phyloP scores from a whole-genome alignment of 345 rosid species.

The Passiflora organensis region DNA sequence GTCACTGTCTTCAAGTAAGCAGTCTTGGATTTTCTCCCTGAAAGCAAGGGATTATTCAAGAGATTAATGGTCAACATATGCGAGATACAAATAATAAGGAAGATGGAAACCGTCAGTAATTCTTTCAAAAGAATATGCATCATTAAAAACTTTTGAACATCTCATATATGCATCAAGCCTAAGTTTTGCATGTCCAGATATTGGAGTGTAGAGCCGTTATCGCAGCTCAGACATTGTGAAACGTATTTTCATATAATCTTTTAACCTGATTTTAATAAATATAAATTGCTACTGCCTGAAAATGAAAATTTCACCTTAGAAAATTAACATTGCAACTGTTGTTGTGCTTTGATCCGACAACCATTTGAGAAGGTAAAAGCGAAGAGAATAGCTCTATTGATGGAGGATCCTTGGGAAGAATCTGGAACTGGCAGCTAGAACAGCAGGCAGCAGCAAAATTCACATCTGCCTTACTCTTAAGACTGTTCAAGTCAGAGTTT shows the following conservation, averaged over 20 bases:
- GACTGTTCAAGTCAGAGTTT: slow-evolving; percentile 33
- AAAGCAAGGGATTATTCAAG: neutral
- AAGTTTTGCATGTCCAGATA: too few relatives aligned
- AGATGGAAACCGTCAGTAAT: too few relatives aligned
- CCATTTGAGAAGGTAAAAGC: slow-evolving; percentile 47
- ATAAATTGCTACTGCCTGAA: neutral
- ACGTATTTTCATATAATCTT: neutral
- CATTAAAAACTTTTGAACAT: too few relatives aligned
- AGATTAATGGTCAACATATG: neutral
- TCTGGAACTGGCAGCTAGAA: slow-evolving; percentile 84
- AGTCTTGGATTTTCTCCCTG: slow-evolving; percentile 86
- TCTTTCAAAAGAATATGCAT: too few relatives aligned
- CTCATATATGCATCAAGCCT: too few relatives aligned
- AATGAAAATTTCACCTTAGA: slow-evolving; percentile 47
- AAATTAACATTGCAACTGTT: slow-evolving; percentile 22
- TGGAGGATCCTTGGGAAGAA: slow-evolving; percentile 62
- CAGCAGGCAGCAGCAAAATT: slow-evolving; percentile 51
- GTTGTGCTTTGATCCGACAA: slow-evolving; percentile 36
- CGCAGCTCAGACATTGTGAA: neutral
- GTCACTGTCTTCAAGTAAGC: slow-evolving; percentile 61
- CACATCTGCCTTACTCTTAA: slow-evolving; percentile 16
- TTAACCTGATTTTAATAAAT: neutral
- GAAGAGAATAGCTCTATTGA: slow-evolving; percentile 48
- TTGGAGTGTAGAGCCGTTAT: too few relatives aligned
- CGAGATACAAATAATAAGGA: too few relatives aligned